Conservation (phyloP, 2,329 filamentous ascomycete genomes). For the Nakataea oryzae region DNA sequence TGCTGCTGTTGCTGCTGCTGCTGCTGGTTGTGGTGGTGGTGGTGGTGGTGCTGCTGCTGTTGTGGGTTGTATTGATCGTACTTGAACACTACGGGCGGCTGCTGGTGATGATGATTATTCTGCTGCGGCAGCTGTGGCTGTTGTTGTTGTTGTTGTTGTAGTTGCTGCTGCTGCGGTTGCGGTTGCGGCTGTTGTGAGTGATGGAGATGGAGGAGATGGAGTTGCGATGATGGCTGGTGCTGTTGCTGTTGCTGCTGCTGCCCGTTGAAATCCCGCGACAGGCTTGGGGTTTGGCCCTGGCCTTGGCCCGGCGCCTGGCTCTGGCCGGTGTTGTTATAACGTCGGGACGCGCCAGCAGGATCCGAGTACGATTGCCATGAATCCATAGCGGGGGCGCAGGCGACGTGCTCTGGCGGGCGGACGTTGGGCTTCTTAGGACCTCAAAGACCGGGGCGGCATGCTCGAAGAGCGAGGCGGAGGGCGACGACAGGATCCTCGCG, state of each 20-base stretch:
- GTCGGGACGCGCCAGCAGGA: conserved; percentile 48
- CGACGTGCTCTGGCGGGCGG: neutral
- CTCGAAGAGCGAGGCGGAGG: neutral
- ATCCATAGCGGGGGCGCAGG: conserved; percentile 30
- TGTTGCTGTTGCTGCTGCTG: conserved; percentile 13
- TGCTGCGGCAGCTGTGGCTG: conserved; percentile 13
- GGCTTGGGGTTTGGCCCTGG: neutral
- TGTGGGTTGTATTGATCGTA: conserved; percentile 49
- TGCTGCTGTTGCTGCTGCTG: neutral
- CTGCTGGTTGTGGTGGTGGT: neutral
- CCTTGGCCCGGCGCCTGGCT: conserved; percentile 1
- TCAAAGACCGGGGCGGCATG: neutral
- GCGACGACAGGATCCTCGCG: neutral
- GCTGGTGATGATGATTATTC: conserved; percentile 19
- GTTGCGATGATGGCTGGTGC: conserved; percentile 14
- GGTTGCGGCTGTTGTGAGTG: conserved; percentile 14
- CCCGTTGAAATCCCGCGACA: conserved; percentile 13
- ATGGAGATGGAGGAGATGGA: conserved; percentile 24
- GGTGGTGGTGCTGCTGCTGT: conserved; percentile 5
- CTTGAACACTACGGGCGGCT: conserved; percentile 50
- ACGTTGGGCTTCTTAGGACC: neutral
- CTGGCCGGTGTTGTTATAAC: conserved; percentile 46
- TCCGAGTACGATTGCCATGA: conserved; percentile 62
- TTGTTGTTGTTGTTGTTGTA: conserved; percentile 16
- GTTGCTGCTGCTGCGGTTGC: conserved; percentile 13